phyloP scores from a whole-genome alignment of 176 grass and related monocot species.

The Zoysia japonica region DNA sequence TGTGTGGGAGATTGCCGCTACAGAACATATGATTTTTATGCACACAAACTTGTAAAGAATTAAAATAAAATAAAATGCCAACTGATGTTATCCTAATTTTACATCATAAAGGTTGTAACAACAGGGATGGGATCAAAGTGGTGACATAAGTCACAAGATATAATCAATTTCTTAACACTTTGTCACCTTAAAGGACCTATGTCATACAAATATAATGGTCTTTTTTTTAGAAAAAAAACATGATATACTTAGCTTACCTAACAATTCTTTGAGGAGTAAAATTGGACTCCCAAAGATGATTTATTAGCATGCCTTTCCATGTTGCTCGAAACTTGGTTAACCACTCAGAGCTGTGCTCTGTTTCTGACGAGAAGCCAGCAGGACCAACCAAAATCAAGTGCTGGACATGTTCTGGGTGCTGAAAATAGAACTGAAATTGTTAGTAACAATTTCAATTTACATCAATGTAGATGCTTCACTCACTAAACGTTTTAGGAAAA shows the following conservation, averaged over 20 bases:
- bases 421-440: constrained; percentile 39
- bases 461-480: not conserved
- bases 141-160: not conserved
- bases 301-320: constrained; percentile 81
- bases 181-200: not conserved
- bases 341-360: constrained; percentile 84
- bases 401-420: constrained; percentile 95
- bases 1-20: not conserved
- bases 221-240: not conserved
- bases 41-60: not conserved
- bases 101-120: not conserved
- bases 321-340: constrained; percentile 85
- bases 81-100: not conserved
- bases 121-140: not conserved
- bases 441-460: constrained; percentile 30
- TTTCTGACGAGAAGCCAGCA: constrained; percentile 86
- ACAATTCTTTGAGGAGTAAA: constrained; percentile 92
- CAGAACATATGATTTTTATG: not conserved
- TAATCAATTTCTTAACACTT: not conserved
- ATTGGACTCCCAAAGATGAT: constrained; percentile 98
- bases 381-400: constrained; percentile 98
- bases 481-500: constrained; percentile 6
- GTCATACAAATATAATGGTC: not conserved
- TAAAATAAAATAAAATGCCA: constrained; percentile 18
- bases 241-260: constrained; percentile 48